Evolutionary conservation across 352 stramenopile genomes (phyloP).

Genomic region (Globisporangium paroecandrum): DNA sequence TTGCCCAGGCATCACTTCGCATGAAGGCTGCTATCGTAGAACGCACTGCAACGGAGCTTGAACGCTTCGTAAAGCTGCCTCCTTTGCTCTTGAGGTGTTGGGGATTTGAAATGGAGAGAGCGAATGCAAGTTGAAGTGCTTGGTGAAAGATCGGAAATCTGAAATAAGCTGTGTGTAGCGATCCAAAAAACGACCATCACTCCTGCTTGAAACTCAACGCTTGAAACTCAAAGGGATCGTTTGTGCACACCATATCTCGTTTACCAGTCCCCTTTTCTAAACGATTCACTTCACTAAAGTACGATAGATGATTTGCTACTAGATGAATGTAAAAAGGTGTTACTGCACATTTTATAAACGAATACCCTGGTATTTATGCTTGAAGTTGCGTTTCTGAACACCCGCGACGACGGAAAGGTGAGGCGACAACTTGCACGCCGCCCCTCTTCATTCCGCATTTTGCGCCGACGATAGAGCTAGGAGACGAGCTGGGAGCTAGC

Average conservation of each 20-base stretch:
- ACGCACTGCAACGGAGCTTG: background rate
- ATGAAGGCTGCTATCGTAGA: background rate
- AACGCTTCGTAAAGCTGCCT: background rate
- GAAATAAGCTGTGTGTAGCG: background rate
- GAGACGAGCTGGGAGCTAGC: background rate
- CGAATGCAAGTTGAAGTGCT: background rate
- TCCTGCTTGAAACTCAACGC: background rate
- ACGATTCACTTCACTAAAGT: background rate
- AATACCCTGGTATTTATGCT: background rate
- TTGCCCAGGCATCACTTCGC: background rate
- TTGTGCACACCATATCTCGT: background rate
- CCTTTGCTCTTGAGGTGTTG: too few species aligned
- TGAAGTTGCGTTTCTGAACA: constrained; percentile 3
- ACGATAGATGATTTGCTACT: background rate
- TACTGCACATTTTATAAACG: background rate
- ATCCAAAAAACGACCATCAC: background rate
- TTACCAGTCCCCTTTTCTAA: background rate
- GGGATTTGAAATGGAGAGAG: background rate
- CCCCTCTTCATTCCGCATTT: background rate
- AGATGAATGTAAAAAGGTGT: background rate
- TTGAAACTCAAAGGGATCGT: background rate
- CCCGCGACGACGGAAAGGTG: background rate
- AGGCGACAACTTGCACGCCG: background rate
- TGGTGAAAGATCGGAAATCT: background rate
- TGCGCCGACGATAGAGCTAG: background rate